Conservation (phyloP, 2,329 filamentous ascomycete species). For the Colletotrichum musicola region DNA sequence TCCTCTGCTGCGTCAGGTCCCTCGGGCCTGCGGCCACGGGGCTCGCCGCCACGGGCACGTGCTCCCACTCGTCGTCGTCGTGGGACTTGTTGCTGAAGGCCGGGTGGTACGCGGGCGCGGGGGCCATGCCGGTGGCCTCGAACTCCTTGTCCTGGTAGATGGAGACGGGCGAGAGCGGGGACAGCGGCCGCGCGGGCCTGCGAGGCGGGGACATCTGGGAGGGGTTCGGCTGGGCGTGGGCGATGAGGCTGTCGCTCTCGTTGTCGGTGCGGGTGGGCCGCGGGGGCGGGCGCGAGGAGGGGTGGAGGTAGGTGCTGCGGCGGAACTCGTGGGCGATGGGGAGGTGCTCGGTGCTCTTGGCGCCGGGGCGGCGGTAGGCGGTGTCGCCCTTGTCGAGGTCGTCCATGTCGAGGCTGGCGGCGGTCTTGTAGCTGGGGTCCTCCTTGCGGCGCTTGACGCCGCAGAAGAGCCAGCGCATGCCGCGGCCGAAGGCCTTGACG, state of each 20-base stretch:
- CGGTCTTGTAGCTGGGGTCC: constrained; percentile 63
- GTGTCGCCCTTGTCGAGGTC: constrained; percentile 49
- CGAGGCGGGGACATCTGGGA: constrained; percentile 30
- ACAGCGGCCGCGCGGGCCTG: constrained; percentile 19
- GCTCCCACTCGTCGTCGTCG: constrained; percentile 4
- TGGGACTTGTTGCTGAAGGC: neutral
- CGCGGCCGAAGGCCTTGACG: constrained; percentile 81
- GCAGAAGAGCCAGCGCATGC: constrained; percentile 84
- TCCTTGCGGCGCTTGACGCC: constrained; percentile 73
- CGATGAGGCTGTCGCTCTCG: constrained; percentile 60
- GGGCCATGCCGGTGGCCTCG: constrained; percentile 17
- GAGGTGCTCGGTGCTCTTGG: constrained; percentile 54
- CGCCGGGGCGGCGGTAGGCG: constrained; percentile 43
- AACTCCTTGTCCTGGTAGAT: constrained; percentile 29
- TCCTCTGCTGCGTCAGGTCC: constrained; percentile 47
- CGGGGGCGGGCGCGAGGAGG: constrained; percentile 39
- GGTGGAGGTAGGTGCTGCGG: constrained; percentile 44
- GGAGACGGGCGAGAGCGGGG: constrained; percentile 27
- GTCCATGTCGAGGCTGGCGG: constrained; percentile 53
- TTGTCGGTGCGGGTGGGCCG: constrained; percentile 42
- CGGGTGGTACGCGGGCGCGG: constrained; percentile 17
- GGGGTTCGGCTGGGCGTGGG: constrained; percentile 47
- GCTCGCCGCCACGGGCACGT: neutral
- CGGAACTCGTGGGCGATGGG: constrained; percentile 56
- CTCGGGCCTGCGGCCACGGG: constrained; percentile 39